Base-by-base conservation (phyloP, 2,329 filamentous ascomycete species). In the Neonectria ditissima region DNA sequence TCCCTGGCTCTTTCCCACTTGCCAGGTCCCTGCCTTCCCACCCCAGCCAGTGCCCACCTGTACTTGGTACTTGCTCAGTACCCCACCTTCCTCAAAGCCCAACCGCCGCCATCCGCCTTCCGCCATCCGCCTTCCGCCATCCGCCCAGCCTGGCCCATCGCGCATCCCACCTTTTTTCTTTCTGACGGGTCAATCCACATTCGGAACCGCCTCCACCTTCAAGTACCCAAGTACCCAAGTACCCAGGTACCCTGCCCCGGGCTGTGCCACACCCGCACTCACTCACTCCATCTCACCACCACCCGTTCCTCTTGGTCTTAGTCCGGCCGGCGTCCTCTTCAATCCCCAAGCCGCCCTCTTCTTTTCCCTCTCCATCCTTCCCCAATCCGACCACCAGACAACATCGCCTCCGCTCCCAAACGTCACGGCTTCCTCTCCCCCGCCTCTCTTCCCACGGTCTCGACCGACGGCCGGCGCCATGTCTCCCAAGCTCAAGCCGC, bases 401-500 rank as follows among this genome's bases (percentile, higher is more conserved):
- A 63, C 44, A 37, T n/a, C 34, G 7, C 7, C 14, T 14, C 34
- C 34, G 34, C 28, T 48, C n/a, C 37, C 47, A 62, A 48, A 55
- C 59, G 63, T 63, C 66, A 59, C 54, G 71, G 67, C 67, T 65
- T 57, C 32, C 43, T 48, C 65, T 66, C 57, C 48, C 44, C 44
- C 52, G 64, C 62, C 32, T 48, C 59, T 66, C 53, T 63, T 62
- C 34, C 45, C 44, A 69, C 71, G 69, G 69, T 69, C 41, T 66
- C 65, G 68, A 66, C 70, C 69, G 62, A 56, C 59, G 69, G 68
- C 69, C 63, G 71, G 62, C 71, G 71, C 54, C 73, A 85, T 84
- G 83, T 80, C 83, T 69, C 77, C 80, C 66, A 80, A 79, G 72
- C 79, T 88, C 58, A 86, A 84, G 76, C 84, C 85, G 55, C 77